Base-by-base conservation (phyloP, 2,329 filamentous ascomycete species). In the Chaetomium olivaceum region DNA sequence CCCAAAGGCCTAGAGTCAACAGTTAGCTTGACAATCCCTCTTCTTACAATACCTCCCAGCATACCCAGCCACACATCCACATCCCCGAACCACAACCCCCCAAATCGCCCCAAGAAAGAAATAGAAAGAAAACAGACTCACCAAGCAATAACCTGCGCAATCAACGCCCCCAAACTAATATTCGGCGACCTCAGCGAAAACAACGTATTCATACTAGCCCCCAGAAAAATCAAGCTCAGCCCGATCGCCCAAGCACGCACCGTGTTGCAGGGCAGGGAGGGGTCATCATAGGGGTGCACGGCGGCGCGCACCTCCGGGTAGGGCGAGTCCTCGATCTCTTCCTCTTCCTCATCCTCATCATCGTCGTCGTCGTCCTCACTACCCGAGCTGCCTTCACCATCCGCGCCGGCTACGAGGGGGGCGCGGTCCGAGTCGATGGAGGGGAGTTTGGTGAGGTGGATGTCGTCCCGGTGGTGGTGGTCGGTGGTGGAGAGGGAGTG, bases 231-330 rank as follows among this genome's bases (percentile, higher is more conserved):
- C 29, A 89, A 79, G 4, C 77, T 68, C 60, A 89, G 70, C 3
- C 87, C 87, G 66, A 90, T 88, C 1, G 80, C 80, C 87, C 87
- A 90, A 21, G 86, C 87, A 51, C 87, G 82, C 33, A 89, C 78
- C 0, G 88, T 90, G 73, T 88, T 89, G 77, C 86, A 88, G 0
- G 87, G 88, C 29, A 89, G 73, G 5, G 60, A 23, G 56, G 87
- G 83, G 70, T 89, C 84, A 73, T 90, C 87, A 70, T 85, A 86
- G 73, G 89, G 89, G 61, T 80, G 80, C 2, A 89, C 87, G 8
- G 87, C 87, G 39, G 87, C 86, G 56, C 85, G 81, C 58, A 89
- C 87, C 75, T 90, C 87, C 31, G 87, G 83, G 71, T 90, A 90
- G 0, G 87, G 88, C 2, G 87, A 90, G 73, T 88, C 79, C 65